A percentile compares a stretch with the other conserved stretches of the same genome.
phyloP scores from a whole-genome alignment of 805 yeast genomes.

The Sugiyamaella marilandica region DNA sequence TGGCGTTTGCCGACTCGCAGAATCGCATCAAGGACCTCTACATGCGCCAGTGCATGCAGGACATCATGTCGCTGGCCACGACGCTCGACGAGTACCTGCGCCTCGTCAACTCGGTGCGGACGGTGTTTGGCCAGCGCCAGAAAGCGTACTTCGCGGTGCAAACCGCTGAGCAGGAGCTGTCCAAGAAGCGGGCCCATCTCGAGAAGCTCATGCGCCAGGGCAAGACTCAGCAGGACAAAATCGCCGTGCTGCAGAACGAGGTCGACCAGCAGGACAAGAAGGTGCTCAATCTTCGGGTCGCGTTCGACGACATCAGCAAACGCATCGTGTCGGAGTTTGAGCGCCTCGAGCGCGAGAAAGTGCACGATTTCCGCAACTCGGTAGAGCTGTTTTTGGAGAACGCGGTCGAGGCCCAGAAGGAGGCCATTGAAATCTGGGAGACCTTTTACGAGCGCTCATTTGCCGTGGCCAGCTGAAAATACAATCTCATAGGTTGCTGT shows the following conservation, averaged over 20 bases:
- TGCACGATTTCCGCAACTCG: conserved; percentile 79
- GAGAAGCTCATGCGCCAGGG: conserved; percentile 45
- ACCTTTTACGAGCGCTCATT: conserved; percentile 48
- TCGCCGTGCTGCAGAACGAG: conserved; percentile 54
- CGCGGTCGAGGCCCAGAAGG: conserved; percentile 89
- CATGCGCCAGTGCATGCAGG: conserved; percentile 77
- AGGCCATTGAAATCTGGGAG: conserved; percentile 47
- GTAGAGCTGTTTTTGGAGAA: conserved; percentile 89
- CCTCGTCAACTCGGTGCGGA: conserved; percentile 65
- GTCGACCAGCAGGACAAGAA: conserved; percentile 50
- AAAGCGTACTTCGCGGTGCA: conserved; percentile 47
- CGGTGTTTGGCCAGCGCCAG: conserved; percentile 69
- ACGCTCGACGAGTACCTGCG: conserved; percentile 86
- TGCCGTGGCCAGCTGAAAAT: background rate
- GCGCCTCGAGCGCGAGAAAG: conserved; percentile 65
- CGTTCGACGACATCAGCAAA: conserved; percentile 59
- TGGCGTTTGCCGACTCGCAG: conserved; percentile 70
- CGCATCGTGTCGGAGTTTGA: conserved; percentile 65
- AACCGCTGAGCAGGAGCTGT: conserved; percentile 43
- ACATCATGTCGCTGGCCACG: conserved; percentile 76
- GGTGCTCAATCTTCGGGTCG: conserved; percentile 48
- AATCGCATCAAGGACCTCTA: conserved; percentile 63
- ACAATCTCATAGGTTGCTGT: too few relatives aligned
- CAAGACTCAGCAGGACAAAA: conserved; percentile 58
- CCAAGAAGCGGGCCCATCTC: conserved; percentile 43